Evolutionary conservation across 225 moss, liverwort and hornwort genomes (phyloP), one percentile per base, ranked within the genome.

Genomic region (Bryoerythrophyllum caledonicum): DNA sequence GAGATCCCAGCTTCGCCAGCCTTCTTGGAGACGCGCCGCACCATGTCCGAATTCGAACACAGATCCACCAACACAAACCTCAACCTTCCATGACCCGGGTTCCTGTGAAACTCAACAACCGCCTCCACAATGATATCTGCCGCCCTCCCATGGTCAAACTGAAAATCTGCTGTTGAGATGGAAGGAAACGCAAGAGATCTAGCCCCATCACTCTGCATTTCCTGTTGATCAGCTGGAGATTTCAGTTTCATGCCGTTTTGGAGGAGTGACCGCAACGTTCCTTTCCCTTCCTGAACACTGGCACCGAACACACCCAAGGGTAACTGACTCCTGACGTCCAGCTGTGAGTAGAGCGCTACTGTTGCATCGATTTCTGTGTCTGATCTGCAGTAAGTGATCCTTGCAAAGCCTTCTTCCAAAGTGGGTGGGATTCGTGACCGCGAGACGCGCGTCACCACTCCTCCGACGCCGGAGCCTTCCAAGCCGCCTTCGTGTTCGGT

Each of bases 121-220:
- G 74, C 75, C 71, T 91, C 86, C 68, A 94, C 81, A 62, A 97
- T 85, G 59, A 94, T 79, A 65, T 71, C 74, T 53, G 90, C 82
- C 76, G 93, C 96, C 81, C 79, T 92, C 32, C 82, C 86, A 82
- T 90, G 88, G 71, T 92, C 93, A 82, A 93, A 96, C 64, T 93
- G 89, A 37, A 96, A 96, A 52, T 92, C 93, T 49, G 89, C 78
- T 54, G 93, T 93, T 37, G 93, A 93, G 57, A 92, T 88, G 20
- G 93, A 96, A 21, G 96, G 96, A 74, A 96, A 96, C 8, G 90
- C 96, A 43, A 96, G 76, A 27, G 83, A 82, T 7, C 53, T 74
- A 62, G 89, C 61, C 65, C 85, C 93, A 49, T 68, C 78, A 28
- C 23, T 66, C n/a, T 70, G 23, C 70, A 71, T 58, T 27, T 38